These are phyloP conservation scores for Pichia sp. DNA, from an alignment of 1,139 yeast species.

Conservation along the genomic window DNA sequence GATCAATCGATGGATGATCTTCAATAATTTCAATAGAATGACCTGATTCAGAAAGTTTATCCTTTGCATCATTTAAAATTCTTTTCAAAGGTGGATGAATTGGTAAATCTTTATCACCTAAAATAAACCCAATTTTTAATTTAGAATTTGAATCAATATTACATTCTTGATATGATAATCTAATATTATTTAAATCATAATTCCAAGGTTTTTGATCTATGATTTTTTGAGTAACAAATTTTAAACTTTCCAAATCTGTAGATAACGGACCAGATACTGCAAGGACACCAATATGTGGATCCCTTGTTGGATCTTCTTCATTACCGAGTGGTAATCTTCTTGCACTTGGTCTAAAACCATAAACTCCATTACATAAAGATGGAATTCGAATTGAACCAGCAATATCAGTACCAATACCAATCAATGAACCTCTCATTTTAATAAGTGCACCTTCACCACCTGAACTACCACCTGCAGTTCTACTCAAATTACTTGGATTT, in stretches of 20 bases:
- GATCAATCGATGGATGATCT: conserved; percentile 40
- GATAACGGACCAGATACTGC: conserved; percentile 59
- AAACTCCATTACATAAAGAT: conserved; percentile 6
- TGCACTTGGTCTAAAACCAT: conserved; percentile 7
- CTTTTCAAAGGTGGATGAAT: conserved; percentile 46
- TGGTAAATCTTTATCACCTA: conserved; percentile 40
- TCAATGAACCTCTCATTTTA: conserved; percentile 50
- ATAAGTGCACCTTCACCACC: conserved; percentile 67
- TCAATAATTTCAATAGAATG: conserved; percentile 39
- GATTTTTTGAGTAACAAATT: conserved; percentile 51
- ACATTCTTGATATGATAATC: conserved; percentile 35
- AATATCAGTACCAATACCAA: conserved; percentile 65
- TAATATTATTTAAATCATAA: conserved; percentile 51
- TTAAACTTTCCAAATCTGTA: conserved; percentile 50
- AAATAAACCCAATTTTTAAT: conserved; percentile 32
- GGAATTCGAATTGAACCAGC: conserved; percentile 40
- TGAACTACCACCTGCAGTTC: conserved; percentile 59
- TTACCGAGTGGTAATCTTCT: conserved; percentile 14
- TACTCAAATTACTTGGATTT: conserved; percentile 41
- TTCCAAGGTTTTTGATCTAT: conserved; percentile 53
- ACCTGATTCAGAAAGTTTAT: conserved; percentile 34
- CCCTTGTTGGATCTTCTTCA: conserved; percentile 46
- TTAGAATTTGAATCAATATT: conserved; percentile 34
- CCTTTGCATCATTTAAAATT: conserved; percentile 35
- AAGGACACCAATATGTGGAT: conserved; percentile 47